phyloP scores from a whole-genome alignment of 495 filamentous ascomycete species.

The Aspergillus haitiensis region DNA sequence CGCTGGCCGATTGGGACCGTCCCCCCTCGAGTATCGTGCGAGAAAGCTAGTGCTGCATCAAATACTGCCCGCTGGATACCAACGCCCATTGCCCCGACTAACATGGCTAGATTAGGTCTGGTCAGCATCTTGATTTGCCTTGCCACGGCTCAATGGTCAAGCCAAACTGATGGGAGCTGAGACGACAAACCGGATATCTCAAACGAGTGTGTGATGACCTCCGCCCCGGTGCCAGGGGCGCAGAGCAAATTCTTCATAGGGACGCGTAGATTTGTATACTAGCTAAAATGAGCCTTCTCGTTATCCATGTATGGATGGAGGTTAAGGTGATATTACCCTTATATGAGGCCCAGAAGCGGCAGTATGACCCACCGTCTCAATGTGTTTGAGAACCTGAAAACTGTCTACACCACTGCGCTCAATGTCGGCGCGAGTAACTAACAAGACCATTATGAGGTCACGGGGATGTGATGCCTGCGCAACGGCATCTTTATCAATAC shows the following conservation, averaged over 20 bases:
- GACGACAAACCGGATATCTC: slow-evolving; percentile 16
- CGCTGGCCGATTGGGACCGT: slow-evolving; percentile 17
- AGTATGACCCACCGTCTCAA: slow-evolving; percentile 17
- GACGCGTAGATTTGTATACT: slow-evolving; percentile 21
- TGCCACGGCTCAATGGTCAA: not conserved
- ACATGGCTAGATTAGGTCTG: slow-evolving; percentile 6
- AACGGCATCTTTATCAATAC: slow-evolving; percentile 6
- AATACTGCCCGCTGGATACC: slow-evolving; percentile 18
- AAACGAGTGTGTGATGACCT: slow-evolving; percentile 12
- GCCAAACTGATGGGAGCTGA: not conserved
- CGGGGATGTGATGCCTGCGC: slow-evolving; percentile 2
- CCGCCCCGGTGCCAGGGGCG: slow-evolving; percentile 10
- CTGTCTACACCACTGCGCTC: slow-evolving; percentile 1
- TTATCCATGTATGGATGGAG: not conserved
- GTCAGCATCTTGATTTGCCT: not conserved
- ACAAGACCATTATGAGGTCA: slow-evolving; percentile 17
- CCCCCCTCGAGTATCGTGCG: slow-evolving; percentile 8
- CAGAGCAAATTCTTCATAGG: slow-evolving; percentile 15
- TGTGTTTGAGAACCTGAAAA: slow-evolving; percentile 14
- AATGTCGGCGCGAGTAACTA: slow-evolving; percentile 16
- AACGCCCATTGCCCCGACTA: slow-evolving; percentile 21
- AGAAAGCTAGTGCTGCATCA: slow-evolving; percentile 18
- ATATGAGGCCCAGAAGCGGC: slow-evolving; percentile 22
- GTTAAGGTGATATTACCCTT: not conserved
- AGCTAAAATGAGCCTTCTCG: not conserved